These are phyloP conservation scores for Alloascoidea africana DNA, from an alignment of 805 yeast species.

Conservation along the genomic window DNA sequence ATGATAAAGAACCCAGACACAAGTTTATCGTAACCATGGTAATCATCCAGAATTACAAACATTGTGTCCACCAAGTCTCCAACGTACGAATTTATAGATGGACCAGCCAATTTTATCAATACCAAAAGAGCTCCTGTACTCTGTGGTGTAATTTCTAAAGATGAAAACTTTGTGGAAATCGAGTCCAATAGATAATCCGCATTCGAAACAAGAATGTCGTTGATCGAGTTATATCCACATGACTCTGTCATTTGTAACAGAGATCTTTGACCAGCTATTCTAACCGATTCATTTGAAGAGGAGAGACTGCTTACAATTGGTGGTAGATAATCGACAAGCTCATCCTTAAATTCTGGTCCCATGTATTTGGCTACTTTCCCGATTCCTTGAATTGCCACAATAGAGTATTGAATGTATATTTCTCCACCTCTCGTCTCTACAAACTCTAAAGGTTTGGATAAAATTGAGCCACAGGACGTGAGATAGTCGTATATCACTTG, in stretches of 20 bases:
- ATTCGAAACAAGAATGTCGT: constrained; percentile 42
- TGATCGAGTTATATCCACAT: constrained; percentile 36
- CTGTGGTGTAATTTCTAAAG: constrained; percentile 60
- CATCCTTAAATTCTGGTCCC: constrained; percentile 28
- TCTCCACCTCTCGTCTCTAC: neutral
- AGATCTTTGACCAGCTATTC: constrained; percentile 39
- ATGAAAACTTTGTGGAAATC: constrained; percentile 52
- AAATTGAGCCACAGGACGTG: neutral
- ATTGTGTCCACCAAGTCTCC: constrained; percentile 62
- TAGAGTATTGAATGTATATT: neutral
- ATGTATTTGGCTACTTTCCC: constrained; percentile 9
- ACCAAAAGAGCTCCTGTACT: constrained; percentile 57
- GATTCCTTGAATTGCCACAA: constrained; percentile 9
- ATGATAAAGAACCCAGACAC: constrained; percentile 63
- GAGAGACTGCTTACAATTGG: constrained; percentile 66
- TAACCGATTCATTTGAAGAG: constrained; percentile 26
- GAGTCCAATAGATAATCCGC: constrained; percentile 73
- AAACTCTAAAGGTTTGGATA: neutral
- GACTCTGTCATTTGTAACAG: constrained; percentile 31
- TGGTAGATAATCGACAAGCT: constrained; percentile 56
- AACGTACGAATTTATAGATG: constrained; percentile 43
- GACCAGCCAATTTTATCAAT: constrained; percentile 57
- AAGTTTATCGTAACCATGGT: constrained; percentile 65
- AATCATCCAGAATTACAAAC: constrained; percentile 66
- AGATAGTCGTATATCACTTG: neutral